Evolutionary conservation across 768 basidiomycete genomes (phyloP).

Genomic region (Lentinula detonsa): DNA sequence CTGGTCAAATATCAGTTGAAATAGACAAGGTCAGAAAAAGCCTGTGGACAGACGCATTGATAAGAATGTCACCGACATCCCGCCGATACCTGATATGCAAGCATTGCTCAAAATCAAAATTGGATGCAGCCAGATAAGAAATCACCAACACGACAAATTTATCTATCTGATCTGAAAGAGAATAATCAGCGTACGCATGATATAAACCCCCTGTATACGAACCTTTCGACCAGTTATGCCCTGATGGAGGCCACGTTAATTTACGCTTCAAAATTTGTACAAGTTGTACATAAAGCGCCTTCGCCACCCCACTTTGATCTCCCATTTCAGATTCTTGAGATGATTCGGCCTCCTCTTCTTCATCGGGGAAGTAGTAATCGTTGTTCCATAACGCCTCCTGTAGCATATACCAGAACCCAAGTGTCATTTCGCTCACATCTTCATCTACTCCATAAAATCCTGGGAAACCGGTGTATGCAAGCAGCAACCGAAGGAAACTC

Average conservation of each 20-base stretch:
- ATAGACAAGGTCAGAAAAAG: constrained; percentile 5
- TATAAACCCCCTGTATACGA: constrained; percentile 12
- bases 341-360: constrained; percentile 11
- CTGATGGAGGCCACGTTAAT: constrained; percentile 59
- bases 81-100: constrained; percentile 64
- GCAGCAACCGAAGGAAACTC: constrained; percentile 60
- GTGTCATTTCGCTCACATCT: constrained; percentile 81
- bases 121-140: constrained; percentile 19
- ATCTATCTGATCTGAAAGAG: constrained; percentile 59
- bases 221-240: constrained; percentile 68
- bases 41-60: constrained; percentile 64
- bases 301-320: constrained; percentile 49
- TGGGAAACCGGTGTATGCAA: constrained; percentile 66
- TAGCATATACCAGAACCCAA: constrained; percentile 87
- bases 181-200: constrained; percentile 7
- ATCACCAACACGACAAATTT: constrained; percentile 62
- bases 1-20: constrained; percentile 27
- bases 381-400: constrained; percentile 82
- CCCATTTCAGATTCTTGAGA: constrained; percentile 14
- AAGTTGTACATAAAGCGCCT: constrained; percentile 74
- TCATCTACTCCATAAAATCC: constrained; percentile 82
- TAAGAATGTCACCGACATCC: constrained; percentile 82
- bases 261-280: constrained; percentile 69
- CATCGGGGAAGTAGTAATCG: constrained; percentile 39
- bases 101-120: neutral